Evolutionary conservation across 1,284 basidiomycete species (phyloP), one percentile per base, ranked within the genome.

Genomic region (Trametes hirsuta): DNA sequence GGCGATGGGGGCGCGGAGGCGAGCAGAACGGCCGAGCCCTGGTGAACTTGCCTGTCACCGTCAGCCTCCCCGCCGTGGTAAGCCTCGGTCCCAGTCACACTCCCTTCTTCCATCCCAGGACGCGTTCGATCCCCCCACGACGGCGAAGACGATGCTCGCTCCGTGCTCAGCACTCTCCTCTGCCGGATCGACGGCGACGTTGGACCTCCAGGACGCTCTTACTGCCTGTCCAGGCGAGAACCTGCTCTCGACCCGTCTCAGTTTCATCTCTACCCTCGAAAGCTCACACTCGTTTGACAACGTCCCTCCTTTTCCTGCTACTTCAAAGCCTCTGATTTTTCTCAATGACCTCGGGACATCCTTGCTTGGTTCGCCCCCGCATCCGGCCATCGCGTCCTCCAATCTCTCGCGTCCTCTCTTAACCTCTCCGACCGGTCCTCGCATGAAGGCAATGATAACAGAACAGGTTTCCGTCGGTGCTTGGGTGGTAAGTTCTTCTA

Each of bases 391-490:
- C 3, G 6, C 58, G n/a, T 3, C 11, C 35, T 6, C 21, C 36
- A 57, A 58, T 55, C 41, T 44, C n/a, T 4, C 51, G 22, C 59
- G 55, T 12, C 53, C 66, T 8, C 70, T 72, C 25, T 69, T 80
- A 49, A 78, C 81, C n/a, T 71, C 74, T 30, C 84, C 84, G 9
- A 86, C 84, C 0, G 68, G 74, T n/a, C 82, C 82, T 35, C 79
- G 85, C 42, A 75, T 87, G 62, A 77, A 73, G 52, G 64, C 76
- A 50, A 77, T 86, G 74, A 68, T 82, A 30, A 79, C 76, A 66
- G 84, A 86, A 68, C 77, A 75, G 42, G 66, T 83, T 35, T 80
- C 76, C 58, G 76, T 86, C 36, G 72, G 74, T 53, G 76, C 76
- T 62, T 87, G 85, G 85, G 74, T 76, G 60, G 85, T 87, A 68